Percentiles rank a stretch among this genome's conserved stretches.
Evolutionary conservation across 768 basidiomycete genomes (phyloP).

Genomic region (Suillus plorans): DNA sequence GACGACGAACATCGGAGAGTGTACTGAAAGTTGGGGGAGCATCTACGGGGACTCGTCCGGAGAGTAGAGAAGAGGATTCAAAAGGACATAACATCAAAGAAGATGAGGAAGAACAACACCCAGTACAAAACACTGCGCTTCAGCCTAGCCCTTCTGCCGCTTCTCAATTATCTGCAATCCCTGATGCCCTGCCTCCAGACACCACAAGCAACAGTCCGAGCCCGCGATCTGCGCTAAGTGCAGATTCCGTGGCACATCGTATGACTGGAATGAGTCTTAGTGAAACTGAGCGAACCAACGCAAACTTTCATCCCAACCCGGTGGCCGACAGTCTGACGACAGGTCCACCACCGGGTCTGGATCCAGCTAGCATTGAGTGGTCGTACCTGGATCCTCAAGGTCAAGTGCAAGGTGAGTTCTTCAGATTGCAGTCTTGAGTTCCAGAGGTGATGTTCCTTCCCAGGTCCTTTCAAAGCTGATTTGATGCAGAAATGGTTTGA

Average conservation of each 20-base stretch:
- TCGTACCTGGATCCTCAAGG: conserved; percentile 91
- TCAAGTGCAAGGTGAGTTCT: conserved; percentile 76
- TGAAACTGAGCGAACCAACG: conserved; percentile 9
- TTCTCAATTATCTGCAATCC: conserved; percentile 13
- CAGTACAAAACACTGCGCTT: conserved; percentile 8
- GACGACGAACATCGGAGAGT: conserved; percentile 62
- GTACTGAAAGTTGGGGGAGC: conserved; percentile 39
- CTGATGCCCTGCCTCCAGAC: conserved; percentile 12
- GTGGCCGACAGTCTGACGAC: conserved; percentile 16
- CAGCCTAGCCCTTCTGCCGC: conserved; percentile 9
- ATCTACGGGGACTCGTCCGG: conserved; percentile 38
- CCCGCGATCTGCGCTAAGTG: conserved; percentile 1
- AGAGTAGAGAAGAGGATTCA: conserved; percentile 37
- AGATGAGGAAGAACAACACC: conserved; percentile 44
- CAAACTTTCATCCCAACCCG: conserved; percentile 10
- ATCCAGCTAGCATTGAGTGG: conserved; percentile 75
- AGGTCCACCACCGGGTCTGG: conserved; percentile 49
- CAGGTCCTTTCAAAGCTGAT: conserved; percentile 87
- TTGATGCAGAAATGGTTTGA: conserved; percentile 95
- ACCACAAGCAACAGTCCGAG: not conserved
- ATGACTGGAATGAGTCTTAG: conserved; percentile 19
- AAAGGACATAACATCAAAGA: conserved; percentile 56
- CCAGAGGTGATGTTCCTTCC: not conserved
- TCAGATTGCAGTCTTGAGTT: not conserved
- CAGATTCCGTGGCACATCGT: conserved; percentile 11